Base-by-base conservation (phyloP, 2,329 filamentous ascomycete species). In the Colletotrichum sp. region DNA sequence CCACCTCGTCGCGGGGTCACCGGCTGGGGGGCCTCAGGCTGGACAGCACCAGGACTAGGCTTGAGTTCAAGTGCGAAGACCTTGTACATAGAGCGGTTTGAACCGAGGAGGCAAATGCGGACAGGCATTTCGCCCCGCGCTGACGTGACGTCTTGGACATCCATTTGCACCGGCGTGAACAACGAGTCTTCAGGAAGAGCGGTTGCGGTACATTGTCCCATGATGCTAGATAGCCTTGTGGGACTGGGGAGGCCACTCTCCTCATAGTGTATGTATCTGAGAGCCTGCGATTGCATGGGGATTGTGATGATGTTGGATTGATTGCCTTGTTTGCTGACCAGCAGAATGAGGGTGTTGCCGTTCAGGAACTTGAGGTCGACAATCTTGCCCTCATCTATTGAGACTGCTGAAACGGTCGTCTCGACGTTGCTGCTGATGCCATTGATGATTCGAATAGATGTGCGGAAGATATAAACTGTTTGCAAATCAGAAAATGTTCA, bases 321-420 rank as follows among this genome's bases (percentile, higher is more conserved):
- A 78, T 80, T 80, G 87, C 88, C 85, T 79, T 80, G 28, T 68
- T 78, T 58, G 81, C 80, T 83, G 89, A 90, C 83, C 3, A 96
- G 87, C 2, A 94, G 78, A 69, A 95, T 86, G 3, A 96, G 81
- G 0, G 85, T 87, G 15, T 88, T 83, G 71, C 94, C 91, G 79
- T 93, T 88, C 58, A 94, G 88, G 79, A 96, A 95, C 80, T 93
- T 93, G 16, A 94, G 82, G 80, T 95, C 93, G 25, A 91, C 82
- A 18, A 93, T 83, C n/a, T 82, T 84, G 13, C 84, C 84, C 8
- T 84, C 80, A 1, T 82, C 84, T 3, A 91, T 82, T 36, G 83
- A 82, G 10, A 92, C 77, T 28, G 82, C 80, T 43, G 86, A 86
- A 6, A 83, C 82, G n/a, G 82, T 81, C 3, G 85, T 85, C 2